Evolutionary conservation across 148 eudicot species (phyloP).

Genomic region (Camellia granthamiana): DNA sequence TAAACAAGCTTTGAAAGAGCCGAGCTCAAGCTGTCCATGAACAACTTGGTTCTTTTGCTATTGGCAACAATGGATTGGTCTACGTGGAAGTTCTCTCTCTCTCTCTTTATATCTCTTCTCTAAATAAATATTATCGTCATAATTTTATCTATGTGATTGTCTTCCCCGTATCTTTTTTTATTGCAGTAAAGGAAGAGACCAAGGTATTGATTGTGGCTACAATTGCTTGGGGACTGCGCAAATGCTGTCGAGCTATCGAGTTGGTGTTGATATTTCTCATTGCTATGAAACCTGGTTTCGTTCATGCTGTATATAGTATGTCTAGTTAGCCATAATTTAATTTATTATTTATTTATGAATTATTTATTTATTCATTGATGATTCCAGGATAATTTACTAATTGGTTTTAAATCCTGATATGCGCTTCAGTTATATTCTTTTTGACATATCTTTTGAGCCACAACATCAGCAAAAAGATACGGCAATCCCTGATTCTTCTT

Average conservation of each 20-base stretch:
- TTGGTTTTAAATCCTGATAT: slow-evolving; percentile 13
- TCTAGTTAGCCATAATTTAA: neutral
- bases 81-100: neutral
- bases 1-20: too few species aligned
- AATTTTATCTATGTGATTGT: neutral
- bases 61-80: neutral
- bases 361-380: neutral
- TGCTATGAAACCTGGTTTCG: slow-evolving; percentile 90
- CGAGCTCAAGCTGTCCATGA: too few species aligned
- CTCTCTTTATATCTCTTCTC: neutral
- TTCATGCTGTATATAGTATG: slow-evolving; percentile 90
- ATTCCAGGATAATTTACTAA: slow-evolving; percentile 13
- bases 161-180: slow-evolving; percentile 11
- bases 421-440: slow-evolving; percentile 93
- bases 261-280: slow-evolving; percentile 81
- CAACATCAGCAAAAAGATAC: slow-evolving; percentile 59
- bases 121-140: neutral
- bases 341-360: neutral
- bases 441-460: slow-evolving; percentile 82
- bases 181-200: slow-evolving; percentile 86
- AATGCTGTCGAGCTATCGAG: slow-evolving; percentile 88
- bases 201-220: slow-evolving; percentile 95
- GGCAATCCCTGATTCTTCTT: slow-evolving; percentile 72
- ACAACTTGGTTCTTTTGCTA: neutral
- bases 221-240: slow-evolving; percentile 94